Evolutionary conservation across 2,329 filamentous ascomycete genomes (phyloP).

Genomic region (Penicillium sp.): DNA sequence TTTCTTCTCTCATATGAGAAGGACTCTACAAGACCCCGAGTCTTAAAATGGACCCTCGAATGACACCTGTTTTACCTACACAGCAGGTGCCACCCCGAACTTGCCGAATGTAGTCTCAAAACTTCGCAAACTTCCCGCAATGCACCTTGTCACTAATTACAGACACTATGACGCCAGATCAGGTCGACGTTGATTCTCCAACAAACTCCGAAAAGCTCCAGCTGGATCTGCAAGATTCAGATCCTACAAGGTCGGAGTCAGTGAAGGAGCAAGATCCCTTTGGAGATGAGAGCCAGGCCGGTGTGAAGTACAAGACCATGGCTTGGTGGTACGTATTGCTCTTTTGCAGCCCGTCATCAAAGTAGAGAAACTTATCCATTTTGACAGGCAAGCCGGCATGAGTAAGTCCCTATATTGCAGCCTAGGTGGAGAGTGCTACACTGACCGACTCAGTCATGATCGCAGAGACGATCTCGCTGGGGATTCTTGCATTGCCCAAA

Average conservation of each 20-base stretch:
- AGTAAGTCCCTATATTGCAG: constrained; percentile 9
- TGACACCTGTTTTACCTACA: background rate
- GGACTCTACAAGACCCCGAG: background rate
- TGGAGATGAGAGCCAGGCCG: constrained; percentile 25
- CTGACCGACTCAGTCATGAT: constrained; percentile 46
- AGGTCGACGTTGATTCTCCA: background rate
- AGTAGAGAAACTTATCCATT: background rate
- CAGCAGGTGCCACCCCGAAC: background rate
- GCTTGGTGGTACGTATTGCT: constrained; percentile 26
- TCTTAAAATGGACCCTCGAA: background rate
- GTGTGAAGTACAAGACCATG: constrained; percentile 30
- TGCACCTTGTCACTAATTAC: background rate
- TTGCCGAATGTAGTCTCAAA: background rate
- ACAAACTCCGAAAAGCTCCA: background rate
- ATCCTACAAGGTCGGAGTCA: background rate
- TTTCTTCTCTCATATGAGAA: background rate
- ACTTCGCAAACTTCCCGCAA: background rate
- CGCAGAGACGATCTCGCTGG: constrained; percentile 55
- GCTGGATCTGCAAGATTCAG: background rate
- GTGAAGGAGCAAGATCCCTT: constrained; percentile 20
- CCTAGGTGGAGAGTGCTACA: background rate
- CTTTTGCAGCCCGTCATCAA: no score
- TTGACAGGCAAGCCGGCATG: constrained; percentile 22
- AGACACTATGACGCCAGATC: background rate
- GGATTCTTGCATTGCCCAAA: constrained; percentile 52